Base-by-base conservation (phyloP, 1,284 basidiomycete genomes). In the Ganoderma lucidum region DNA sequence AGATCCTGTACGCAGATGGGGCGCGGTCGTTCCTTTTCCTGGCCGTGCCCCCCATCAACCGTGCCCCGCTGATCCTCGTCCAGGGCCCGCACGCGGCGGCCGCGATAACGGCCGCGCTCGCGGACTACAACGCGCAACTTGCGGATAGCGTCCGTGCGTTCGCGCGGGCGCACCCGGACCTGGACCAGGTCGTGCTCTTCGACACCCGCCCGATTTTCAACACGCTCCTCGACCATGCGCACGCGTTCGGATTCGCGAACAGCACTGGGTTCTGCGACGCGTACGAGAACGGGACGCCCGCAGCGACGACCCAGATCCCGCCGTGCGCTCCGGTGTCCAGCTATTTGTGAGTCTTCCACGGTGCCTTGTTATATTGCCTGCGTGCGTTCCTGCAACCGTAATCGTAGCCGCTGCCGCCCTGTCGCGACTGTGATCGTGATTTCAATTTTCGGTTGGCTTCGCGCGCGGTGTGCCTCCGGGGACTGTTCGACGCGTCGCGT, bases 11-110 rank as follows among this genome's bases (percentile, higher is more conserved):
- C 77, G 62, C 78, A 3, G 77, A 81, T 56, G 89, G 90, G 42
- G 90, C 87, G 42, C 87, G 89, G 23, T 85, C 86, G 48, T 91
- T 91, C 80, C 79, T 91, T 17, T 89, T 91, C 81, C 80, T 91
- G 56, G 90, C 87, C n/a, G 89, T 91, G 12, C 90, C 90, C 1
- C 88, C 89, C 9, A 86, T 84, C 32, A 83, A 91, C 74, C 85
- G 88, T 61, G 83, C 89, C 0, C 90, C 90, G 1, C 81, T 89
- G 15, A 77, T 85, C 68, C 68, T 89, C 35, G 80, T 83, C 71
- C 87, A 88, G 81, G 88, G 88, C 6, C 65, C 78, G 0, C 68
- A 75, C 0, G 79, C 80, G 15, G 81, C 81, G 32, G 67, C 78
- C 0, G 77, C 77, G 35, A 82, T 90, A 71, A 80, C 78, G 3